A percentile compares a stretch with the other conserved stretches of the same genome.
Evolutionary conservation across 2,329 filamentous ascomycete genomes (phyloP).

Genomic region (Mariannaea elegans): DNA sequence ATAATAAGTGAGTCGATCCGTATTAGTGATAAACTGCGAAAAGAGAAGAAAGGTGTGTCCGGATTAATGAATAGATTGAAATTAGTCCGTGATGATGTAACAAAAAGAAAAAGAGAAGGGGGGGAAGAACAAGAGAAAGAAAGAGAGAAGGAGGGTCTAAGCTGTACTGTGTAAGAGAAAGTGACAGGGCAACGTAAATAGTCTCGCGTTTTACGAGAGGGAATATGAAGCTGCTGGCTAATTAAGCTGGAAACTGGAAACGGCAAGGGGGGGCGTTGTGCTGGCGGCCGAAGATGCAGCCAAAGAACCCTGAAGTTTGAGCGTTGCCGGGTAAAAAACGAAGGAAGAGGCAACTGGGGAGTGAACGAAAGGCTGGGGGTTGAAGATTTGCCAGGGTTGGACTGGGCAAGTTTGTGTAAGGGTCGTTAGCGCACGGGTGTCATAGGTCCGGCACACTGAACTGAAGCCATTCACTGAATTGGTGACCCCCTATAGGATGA

Average conservation of each 20-base stretch:
- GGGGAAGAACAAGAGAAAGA: constrained; percentile 24
- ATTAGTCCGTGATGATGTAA: neutral
- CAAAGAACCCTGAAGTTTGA: neutral
- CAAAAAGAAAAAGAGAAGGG: constrained; percentile 19
- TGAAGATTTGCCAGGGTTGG: neutral
- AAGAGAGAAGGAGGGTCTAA: constrained; percentile 26
- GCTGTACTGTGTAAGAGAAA: neutral
- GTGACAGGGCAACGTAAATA: constrained; percentile 26
- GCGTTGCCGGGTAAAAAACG: constrained; percentile 17
- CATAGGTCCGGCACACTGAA: neutral
- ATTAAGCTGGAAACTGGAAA: neutral
- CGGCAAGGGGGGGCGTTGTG: neutral
- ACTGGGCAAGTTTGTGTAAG: neutral
- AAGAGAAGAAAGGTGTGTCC: constrained; percentile 11
- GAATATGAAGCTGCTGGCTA: neutral
- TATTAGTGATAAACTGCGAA: constrained; percentile 1
- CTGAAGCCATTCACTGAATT: neutral
- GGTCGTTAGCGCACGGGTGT: neutral
- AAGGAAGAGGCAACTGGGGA: neutral
- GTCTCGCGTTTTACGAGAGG: constrained; percentile 18
- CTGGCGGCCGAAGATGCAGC: neutral
- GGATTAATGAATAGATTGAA: neutral
- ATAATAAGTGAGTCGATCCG: neutral
- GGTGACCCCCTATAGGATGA: neutral
- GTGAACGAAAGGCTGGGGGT: constrained; percentile 4